Evolutionary conservation across 345 rosid genomes (phyloP).

Genomic region (Syzygium oleosum): DNA sequence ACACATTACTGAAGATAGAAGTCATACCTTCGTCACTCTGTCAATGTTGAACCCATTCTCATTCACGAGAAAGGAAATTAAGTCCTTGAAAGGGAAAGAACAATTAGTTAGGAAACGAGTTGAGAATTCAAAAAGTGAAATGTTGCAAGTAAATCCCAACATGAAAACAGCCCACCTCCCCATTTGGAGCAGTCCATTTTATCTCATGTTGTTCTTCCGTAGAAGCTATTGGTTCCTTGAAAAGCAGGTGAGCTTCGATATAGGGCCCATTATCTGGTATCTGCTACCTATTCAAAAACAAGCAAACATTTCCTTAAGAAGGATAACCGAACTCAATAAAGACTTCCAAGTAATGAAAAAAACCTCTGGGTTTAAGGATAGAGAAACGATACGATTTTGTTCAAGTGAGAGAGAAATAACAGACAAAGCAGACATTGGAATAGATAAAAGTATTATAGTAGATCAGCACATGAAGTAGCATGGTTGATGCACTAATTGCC

Average conservation of each 20-base stretch:
- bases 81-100: neutral
- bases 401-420: neutral
- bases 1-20: neutral
- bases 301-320: neutral
- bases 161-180: slow-evolving; percentile 39
- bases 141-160: neutral
- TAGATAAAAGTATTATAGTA: neutral
- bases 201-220: slow-evolving; percentile 52
- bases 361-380: neutral
- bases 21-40: slow-evolving; percentile 66
- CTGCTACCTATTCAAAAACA: slow-evolving; percentile 37
- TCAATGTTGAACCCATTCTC: slow-evolving; percentile 91
- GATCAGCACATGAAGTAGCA: neutral
- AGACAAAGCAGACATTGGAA: neutral
- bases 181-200: slow-evolving; percentile 76
- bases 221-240: slow-evolving; percentile 66
- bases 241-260: slow-evolving; percentile 57
- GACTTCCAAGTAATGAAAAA: neutral
- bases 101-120: neutral
- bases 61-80: slow-evolving; percentile 51
- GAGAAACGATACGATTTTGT: neutral
- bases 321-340: neutral
- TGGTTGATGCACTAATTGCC: neutral
- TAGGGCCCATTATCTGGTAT: slow-evolving; percentile 87
- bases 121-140: neutral